Evolutionary conservation across 495 filamentous ascomycete genomes (phyloP), one percentile per base, ranked within the genome.

Genomic region (Penicillium canescens): DNA sequence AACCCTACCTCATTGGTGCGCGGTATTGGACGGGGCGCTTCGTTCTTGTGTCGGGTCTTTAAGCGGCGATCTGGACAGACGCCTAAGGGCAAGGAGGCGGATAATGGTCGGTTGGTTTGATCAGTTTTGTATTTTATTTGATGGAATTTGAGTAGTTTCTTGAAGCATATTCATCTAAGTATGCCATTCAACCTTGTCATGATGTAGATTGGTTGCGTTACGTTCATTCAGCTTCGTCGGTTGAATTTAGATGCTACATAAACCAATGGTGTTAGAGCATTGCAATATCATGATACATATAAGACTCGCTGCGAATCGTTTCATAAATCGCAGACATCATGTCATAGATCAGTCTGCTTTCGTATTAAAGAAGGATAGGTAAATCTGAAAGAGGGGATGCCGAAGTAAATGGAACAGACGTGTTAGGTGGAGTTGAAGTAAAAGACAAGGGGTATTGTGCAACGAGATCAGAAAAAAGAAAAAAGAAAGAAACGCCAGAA

Each of bases 71-170:
- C 72, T n/a, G 83, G 71, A 23, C 37, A 74, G 41, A 77, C 79
- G 20, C 85, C 83, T n/a, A 80, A 82, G 54, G 83, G 80, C 36
- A 79, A 79, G 54, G 85, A 86, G 35, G 84, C 84, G 8, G 64
- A 71, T 18, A 73, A 76, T 58, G 73, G 73, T 4, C 57, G 69
- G 23, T 50, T 74, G 48, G 63, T 62, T 42, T 71, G 54, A 42
- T 21, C n/a, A 10, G 28, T 41, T 3, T 21, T 10, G 18, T 9
- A 4, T 41, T 14, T 6, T 21, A 18, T 21, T 31, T 5, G 6
- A 4, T 24, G 4, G 6, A 24, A 8, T 7, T 39, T 18, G 37
- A 39, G 14, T 16, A 24, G 8, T 31, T 0, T 10, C 28, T 31
- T 31, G 9, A 10, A 8, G 28, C 9, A 7, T 9, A 8, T 7